Evolutionary conservation across 208 protist genomes (phyloP).

Genomic region (Kentomonas sorsogonicus): DNA sequence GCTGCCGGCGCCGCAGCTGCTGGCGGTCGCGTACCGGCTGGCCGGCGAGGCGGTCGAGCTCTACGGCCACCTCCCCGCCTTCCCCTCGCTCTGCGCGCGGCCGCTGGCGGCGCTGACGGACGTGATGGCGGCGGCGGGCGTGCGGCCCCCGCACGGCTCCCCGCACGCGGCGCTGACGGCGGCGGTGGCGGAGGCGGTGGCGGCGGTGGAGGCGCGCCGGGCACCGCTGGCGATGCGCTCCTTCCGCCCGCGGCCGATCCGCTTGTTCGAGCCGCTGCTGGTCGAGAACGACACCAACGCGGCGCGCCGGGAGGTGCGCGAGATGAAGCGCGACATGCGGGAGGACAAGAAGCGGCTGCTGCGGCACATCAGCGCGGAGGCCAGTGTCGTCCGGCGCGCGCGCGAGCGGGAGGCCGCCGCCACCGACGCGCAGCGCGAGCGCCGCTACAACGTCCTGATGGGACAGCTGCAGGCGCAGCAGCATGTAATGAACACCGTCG

Average conservation of each 20-base stretch:
- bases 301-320: slow-evolving; percentile 58
- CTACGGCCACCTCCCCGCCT: slow-evolving; percentile 36
- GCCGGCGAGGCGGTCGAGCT: slow-evolving; percentile 41
- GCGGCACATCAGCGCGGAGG: slow-evolving; percentile 74
- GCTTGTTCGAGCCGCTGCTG: slow-evolving; percentile 79
- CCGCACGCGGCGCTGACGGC: slow-evolving; percentile 41
- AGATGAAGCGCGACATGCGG: slow-evolving; percentile 65
- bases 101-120: slow-evolving; percentile 41
- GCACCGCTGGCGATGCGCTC: slow-evolving; percentile 79
- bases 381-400: slow-evolving; percentile 65
- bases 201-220: slow-evolving; percentile 29
- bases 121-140: slow-evolving; percentile 19
- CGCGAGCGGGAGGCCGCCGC: slow-evolving; percentile 42
- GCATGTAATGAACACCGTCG: slow-evolving; percentile 84
- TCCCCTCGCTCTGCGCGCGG: slow-evolving; percentile 39
- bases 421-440: slow-evolving; percentile 41
- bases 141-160: slow-evolving; percentile 29
- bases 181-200: slow-evolving; percentile 19
- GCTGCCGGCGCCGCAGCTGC: slow-evolving; percentile 23
- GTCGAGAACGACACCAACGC: slow-evolving; percentile 44
- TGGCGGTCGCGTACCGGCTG: slow-evolving; percentile 62
- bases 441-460: slow-evolving; percentile 62
- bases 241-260: slow-evolving; percentile 77
- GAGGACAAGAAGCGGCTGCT: slow-evolving; percentile 84
- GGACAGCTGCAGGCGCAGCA: slow-evolving; percentile 81